These are phyloP conservation scores for Rhizophora apiculata DNA, from an alignment of 345 rosid genomes.

Conservation along the genomic window DNA sequence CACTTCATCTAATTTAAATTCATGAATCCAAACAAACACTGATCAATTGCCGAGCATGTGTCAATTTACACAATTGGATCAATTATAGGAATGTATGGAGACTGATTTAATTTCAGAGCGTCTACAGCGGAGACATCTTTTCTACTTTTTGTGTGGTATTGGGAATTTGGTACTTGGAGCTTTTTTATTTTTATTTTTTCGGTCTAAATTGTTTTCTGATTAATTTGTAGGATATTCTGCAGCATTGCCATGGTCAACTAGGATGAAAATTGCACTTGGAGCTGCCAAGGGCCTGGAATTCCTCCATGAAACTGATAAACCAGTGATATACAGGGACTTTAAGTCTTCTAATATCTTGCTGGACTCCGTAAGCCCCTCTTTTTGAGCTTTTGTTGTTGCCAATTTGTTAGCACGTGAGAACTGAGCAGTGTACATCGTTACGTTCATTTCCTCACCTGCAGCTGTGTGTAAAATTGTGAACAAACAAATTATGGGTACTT, in stretches of 20 bases:
- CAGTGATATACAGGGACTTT: conserved; percentile 73
- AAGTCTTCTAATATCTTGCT: conserved; percentile 71
- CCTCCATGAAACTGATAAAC: conserved; percentile 67
- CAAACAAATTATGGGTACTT: too few species aligned
- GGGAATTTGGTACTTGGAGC: background rate
- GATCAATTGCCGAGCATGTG: too few species aligned
- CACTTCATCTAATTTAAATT: too few species aligned
- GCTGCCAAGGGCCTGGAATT: conserved; percentile 83
- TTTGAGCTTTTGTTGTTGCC: background rate
- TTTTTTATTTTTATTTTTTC: background rate
- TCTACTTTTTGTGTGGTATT: background rate
- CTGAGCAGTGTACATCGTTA: background rate
- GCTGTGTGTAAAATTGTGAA: background rate
- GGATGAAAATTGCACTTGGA: conserved; percentile 77
- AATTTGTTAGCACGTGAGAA: too few species aligned
- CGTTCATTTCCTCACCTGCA: background rate
- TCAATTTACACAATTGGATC: too few species aligned
- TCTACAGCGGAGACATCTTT: too few species aligned
- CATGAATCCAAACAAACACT: too few species aligned
- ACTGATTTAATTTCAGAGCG: too few species aligned
- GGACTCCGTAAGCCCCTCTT: conserved; percentile 49
- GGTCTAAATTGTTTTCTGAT: background rate
- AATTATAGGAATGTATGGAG: too few species aligned
- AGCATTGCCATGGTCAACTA: conserved; percentile 59
- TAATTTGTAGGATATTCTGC: conserved; percentile 43